A percentile compares a stretch with the other conserved stretches of the same genome.
Evolutionary conservation across 768 basidiomycete species (phyloP).

Genomic region (Scleroderma bovista): DNA sequence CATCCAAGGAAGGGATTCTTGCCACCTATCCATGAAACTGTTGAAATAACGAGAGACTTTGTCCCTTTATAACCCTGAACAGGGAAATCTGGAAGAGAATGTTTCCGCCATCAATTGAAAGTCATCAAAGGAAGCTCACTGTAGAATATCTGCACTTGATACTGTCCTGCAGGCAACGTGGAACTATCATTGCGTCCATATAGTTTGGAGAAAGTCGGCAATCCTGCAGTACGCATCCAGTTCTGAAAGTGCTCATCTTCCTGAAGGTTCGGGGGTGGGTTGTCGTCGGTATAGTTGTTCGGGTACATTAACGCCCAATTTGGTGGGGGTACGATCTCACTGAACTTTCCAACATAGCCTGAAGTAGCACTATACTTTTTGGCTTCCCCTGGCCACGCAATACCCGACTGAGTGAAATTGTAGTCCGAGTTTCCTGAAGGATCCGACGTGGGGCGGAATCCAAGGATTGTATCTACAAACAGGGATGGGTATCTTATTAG

Average conservation of each 20-base stretch:
- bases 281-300: slow-evolving; percentile 58
- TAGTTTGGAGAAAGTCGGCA: slow-evolving; percentile 95
- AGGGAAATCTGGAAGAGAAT: slow-evolving; percentile 71
- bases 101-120: slow-evolving; percentile 2
- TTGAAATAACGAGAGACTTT: slow-evolving; percentile 95
- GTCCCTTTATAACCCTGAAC: slow-evolving; percentile 89
- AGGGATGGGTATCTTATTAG: not conserved
- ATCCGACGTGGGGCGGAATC: slow-evolving; percentile 44
- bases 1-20: slow-evolving; percentile 98
- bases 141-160: slow-evolving; percentile 69
- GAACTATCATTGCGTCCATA: slow-evolving; percentile 87
- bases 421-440: slow-evolving; percentile 48
- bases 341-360: slow-evolving; percentile 49
- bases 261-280: slow-evolving; percentile 67
- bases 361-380: slow-evolving; percentile 74
- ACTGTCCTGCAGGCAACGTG: slow-evolving; percentile 64
- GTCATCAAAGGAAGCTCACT: slow-evolving; percentile 42
- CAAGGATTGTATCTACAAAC: slow-evolving; percentile 68
- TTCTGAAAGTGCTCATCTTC: slow-evolving; percentile 93
- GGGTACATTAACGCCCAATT: slow-evolving; percentile 82
- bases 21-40: slow-evolving; percentile 97
- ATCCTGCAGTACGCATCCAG: slow-evolving; percentile 98
- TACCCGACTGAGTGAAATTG: slow-evolving; percentile 68
- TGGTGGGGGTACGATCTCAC: slow-evolving; percentile 82
- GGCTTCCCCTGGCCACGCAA: slow-evolving; percentile 94